Conservation (phyloP, 2,329 filamentous ascomycete species). For the Alternaria viburni region DNA sequence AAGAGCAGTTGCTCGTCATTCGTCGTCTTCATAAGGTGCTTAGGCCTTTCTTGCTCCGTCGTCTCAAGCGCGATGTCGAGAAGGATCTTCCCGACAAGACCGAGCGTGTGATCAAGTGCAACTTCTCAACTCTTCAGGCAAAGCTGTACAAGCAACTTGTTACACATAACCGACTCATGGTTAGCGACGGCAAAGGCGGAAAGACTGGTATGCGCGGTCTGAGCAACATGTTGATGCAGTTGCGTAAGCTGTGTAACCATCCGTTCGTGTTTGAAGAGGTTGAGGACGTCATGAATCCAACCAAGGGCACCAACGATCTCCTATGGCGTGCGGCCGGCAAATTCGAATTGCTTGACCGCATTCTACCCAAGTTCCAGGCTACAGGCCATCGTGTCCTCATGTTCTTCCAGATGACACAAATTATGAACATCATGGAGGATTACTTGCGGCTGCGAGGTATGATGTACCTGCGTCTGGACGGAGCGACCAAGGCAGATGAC, state of each 20-base stretch:
- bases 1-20: conserved; percentile 98
- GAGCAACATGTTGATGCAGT: conserved; percentile 99
- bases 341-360: conserved; percentile 91
- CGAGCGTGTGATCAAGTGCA: conserved; percentile 98
- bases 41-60: conserved; percentile 93
- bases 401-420: conserved; percentile 99
- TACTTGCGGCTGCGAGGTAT: conserved; percentile 85
- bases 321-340: conserved; percentile 96
- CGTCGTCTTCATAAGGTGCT: conserved; percentile 97
- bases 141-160: conserved; percentile 98
- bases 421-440: conserved; percentile 99
- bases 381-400: conserved; percentile 95
- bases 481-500: conserved; percentile 97
- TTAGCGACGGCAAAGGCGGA: conserved; percentile 93
- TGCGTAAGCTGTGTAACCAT: conserved; percentile 98
- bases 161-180: conserved; percentile 90
- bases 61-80: conserved; percentile 99
- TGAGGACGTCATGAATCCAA: conserved; percentile 96
- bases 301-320: conserved; percentile 85
- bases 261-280: conserved; percentile 98
- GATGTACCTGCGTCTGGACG: conserved; percentile 89
- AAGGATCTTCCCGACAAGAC: conserved; percentile 99
- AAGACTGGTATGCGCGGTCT: conserved; percentile 93
- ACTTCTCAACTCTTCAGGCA: conserved; percentile 91
- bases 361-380: conserved; percentile 90